These are phyloP conservation scores for Phaeodactylum tricornutum DNA, from an alignment of 108 stramenopile species.

Conservation along the genomic window DNA sequence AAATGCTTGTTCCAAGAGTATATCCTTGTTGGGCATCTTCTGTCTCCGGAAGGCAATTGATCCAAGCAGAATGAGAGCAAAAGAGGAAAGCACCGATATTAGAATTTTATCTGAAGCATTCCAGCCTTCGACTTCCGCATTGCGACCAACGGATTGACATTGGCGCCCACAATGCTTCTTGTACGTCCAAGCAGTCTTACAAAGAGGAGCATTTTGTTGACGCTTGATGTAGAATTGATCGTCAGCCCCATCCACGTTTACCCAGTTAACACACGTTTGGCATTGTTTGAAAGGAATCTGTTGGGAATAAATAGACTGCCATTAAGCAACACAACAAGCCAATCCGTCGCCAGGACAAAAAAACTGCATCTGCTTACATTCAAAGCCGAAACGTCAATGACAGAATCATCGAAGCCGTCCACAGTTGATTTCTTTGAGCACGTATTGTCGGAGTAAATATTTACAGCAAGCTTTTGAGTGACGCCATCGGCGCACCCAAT, in stretches of 20 bases:
- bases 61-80: slow-evolving; percentile 63
- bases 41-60: slow-evolving; percentile 57
- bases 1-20: slow-evolving; percentile 79
- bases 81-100: slow-evolving; percentile 49
- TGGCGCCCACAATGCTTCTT: slow-evolving; percentile 44
- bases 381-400: slow-evolving; percentile 45
- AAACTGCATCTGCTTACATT: slow-evolving; percentile 20
- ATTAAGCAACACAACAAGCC: not conserved
- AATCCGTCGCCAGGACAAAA: not conserved
- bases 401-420: slow-evolving; percentile 54
- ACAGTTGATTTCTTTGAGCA: slow-evolving; percentile 31
- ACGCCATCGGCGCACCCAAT: slow-evolving; percentile 43
- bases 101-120: slow-evolving; percentile 70
- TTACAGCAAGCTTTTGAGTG: slow-evolving; percentile 40
- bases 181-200: slow-evolving; percentile 59
- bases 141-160: slow-evolving; percentile 40
- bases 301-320: not conserved
- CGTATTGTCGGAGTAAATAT: slow-evolving; percentile 64
- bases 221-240: slow-evolving; percentile 72
- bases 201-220: slow-evolving; percentile 65
- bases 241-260: slow-evolving; percentile 67
- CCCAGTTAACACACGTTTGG: slow-evolving; percentile 73
- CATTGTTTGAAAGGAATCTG: slow-evolving; percentile 63
- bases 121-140: slow-evolving; percentile 47
- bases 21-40: slow-evolving; percentile 80